Evolutionary conservation across 768 basidiomycete species (phyloP).

Genomic region (Psilocybe subaeruginosa): DNA sequence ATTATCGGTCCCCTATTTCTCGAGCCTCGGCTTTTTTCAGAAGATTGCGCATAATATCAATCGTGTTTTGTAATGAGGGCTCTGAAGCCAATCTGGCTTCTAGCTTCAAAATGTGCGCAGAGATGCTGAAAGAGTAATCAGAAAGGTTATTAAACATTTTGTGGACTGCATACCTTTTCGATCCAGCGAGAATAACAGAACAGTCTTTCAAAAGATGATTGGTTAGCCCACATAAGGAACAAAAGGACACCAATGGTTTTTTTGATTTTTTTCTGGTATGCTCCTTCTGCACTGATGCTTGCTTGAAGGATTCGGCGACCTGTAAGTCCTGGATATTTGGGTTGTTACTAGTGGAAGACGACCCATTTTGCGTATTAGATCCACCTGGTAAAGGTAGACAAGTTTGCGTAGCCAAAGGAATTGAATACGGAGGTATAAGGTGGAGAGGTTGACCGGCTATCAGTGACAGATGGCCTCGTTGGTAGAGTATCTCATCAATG

Average conservation of each 20-base stretch:
- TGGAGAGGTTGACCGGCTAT: constrained; percentile 68
- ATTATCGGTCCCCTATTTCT: constrained; percentile 6
- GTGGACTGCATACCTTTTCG: constrained; percentile 46
- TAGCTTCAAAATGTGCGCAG: constrained; percentile 24
- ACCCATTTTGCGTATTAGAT: not conserved
- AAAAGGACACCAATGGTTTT: not conserved
- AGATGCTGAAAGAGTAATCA: constrained; percentile 27
- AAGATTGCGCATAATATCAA: constrained; percentile 25
- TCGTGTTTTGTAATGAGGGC: constrained; percentile 14
- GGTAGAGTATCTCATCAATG: constrained; percentile 66
- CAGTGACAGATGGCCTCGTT: constrained; percentile 57
- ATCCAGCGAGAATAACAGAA: constrained; percentile 53
- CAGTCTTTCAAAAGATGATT: constrained; percentile 41
- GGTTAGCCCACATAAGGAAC: constrained; percentile 1
- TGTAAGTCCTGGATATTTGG: not conserved
- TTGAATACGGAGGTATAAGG: constrained; percentile 41
- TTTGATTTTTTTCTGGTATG: constrained; percentile 10
- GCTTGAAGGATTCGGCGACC: constrained; percentile 2
- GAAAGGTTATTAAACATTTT: not conserved
- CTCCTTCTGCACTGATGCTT: not conserved
- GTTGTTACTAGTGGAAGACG: not conserved
- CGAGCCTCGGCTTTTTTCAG: constrained; percentile 22
- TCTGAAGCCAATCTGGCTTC: constrained; percentile 18
- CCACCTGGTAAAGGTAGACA: not conserved
- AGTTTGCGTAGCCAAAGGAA: constrained; percentile 13